Conservation (phyloP, 2,329 filamentous ascomycete species). For the Penicillium sp. region DNA sequence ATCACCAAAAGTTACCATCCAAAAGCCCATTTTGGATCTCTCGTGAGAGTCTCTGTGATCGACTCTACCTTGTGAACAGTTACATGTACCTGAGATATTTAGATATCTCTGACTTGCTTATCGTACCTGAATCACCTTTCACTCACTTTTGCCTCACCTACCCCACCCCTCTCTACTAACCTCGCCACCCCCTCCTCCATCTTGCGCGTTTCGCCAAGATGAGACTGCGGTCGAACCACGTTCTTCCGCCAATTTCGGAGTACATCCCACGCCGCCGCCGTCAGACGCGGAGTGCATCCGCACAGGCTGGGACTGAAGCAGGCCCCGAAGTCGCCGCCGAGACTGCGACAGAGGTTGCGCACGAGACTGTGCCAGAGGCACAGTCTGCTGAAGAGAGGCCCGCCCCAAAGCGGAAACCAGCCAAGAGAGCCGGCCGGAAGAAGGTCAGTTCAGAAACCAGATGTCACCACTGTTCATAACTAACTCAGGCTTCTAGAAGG, state of each 20-base stretch:
- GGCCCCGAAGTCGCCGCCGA: background rate
- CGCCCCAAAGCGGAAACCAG: constrained; percentile 2
- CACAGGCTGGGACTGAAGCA: constrained; percentile 7
- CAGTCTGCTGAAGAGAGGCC: constrained; percentile 3
- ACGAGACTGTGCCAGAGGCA: constrained; percentile 1
- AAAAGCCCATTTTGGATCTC: background rate
- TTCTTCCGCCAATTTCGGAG: constrained; percentile 31
- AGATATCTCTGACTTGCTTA: background rate
- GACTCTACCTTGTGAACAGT: background rate
- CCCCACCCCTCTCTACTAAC: background rate
- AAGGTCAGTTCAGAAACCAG: background rate
- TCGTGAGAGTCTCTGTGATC: background rate
- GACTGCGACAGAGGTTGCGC: background rate
- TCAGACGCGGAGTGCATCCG: constrained; percentile 18
- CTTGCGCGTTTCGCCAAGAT: constrained; percentile 23
- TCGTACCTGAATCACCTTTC: background rate
- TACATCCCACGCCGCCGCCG: constrained; percentile 16
- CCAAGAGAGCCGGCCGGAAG: background rate
- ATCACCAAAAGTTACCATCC: background rate
- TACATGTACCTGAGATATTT: no score
- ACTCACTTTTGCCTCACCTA: background rate
- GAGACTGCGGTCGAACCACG: constrained; percentile 40
- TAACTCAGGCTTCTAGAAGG: background rate
- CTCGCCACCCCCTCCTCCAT: background rate
- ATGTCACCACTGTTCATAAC: background rate